phyloP scores from a whole-genome alignment of 805 yeast species.

The Saturnispora bothae region DNA sequence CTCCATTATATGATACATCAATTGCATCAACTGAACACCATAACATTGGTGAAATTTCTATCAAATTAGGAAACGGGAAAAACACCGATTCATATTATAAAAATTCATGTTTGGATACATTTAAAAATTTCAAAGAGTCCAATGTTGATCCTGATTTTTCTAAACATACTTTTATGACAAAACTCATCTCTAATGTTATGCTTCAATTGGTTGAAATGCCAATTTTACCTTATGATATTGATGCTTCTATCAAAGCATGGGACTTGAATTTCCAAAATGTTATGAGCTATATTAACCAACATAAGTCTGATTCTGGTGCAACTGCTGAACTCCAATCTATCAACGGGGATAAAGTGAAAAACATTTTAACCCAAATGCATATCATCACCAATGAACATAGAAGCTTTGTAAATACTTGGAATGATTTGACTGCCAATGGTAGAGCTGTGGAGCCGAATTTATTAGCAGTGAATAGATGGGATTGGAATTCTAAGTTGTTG shows the following conservation, averaged over 20 bases:
- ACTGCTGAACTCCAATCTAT: slow-evolving; percentile 11
- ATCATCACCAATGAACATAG: slow-evolving; percentile 37
- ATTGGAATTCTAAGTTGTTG: slow-evolving; percentile 64
- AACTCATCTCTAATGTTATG: slow-evolving; percentile 41
- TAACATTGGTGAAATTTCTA: slow-evolving; percentile 63
- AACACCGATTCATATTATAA: slow-evolving; percentile 30
- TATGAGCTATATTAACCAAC: slow-evolving; percentile 25
- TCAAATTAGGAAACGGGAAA: slow-evolving; percentile 32
- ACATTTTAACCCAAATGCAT: slow-evolving; percentile 29
- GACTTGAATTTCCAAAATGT: slow-evolving; percentile 38
- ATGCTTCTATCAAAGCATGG: slow-evolving; percentile 34
- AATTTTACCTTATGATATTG: slow-evolving; percentile 57
- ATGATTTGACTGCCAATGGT: slow-evolving; percentile 36
- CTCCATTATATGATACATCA: slow-evolving; percentile 5
- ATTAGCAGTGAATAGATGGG: slow-evolving; percentile 62
- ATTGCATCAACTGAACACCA: slow-evolving; percentile 51
- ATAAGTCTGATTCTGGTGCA: slow-evolving; percentile 4
- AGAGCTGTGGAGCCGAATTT: slow-evolving; percentile 65
- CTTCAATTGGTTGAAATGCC: slow-evolving; percentile 68
- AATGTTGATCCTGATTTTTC: slow-evolving; percentile 47
- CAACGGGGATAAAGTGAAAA: slow-evolving; percentile 21
- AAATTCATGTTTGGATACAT: slow-evolving; percentile 53
- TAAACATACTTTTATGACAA: slow-evolving; percentile 45
- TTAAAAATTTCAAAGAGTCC: slow-evolving; percentile 38
- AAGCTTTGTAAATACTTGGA: slow-evolving; percentile 58